Evolutionary conservation across 345 rosid species (phyloP).

Genomic region (Adansonia digitata): DNA sequence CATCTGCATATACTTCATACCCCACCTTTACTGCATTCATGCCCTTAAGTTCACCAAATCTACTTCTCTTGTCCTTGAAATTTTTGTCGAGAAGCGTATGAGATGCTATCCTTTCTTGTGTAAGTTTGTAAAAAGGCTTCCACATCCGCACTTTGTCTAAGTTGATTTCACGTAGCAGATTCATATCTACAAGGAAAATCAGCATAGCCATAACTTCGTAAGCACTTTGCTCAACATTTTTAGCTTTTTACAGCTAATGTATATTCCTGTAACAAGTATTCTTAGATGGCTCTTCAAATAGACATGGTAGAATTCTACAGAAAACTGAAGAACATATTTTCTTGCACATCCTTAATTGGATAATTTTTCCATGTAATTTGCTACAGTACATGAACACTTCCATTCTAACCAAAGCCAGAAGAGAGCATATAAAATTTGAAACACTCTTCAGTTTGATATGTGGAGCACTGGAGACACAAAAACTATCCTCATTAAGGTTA

Average conservation of each 20-base stretch:
- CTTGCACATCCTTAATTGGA: not conserved
- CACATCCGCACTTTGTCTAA: slow-evolving; percentile 91
- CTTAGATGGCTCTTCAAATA: not conserved
- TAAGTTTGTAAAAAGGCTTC: slow-evolving; percentile 71
- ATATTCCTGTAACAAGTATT: no score
- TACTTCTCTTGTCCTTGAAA: slow-evolving; percentile 33
- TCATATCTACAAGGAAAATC: slow-evolving; percentile 45
- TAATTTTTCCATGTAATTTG: not conserved
- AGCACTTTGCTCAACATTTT: not conserved
- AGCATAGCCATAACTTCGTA: slow-evolving; percentile 12
- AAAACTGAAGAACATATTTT: not conserved
- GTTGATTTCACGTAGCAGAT: slow-evolving; percentile 68
- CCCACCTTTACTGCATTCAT: slow-evolving; percentile 57
- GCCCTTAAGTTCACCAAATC: slow-evolving; percentile 33
- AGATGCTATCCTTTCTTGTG: slow-evolving; percentile 54
- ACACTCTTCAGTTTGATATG: not conserved
- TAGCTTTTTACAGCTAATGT: not conserved
- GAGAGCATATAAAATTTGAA: not conserved
- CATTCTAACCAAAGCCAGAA: not conserved
- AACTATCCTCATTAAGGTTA: not conserved
- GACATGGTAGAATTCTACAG: not conserved
- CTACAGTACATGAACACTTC: not conserved
- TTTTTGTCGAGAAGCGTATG: slow-evolving; percentile 40
- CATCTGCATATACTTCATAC: slow-evolving; percentile 91
- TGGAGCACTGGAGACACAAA: not conserved